Conservation (phyloP, 768 basidiomycete species). For the Naganishia friedmannii region DNA sequence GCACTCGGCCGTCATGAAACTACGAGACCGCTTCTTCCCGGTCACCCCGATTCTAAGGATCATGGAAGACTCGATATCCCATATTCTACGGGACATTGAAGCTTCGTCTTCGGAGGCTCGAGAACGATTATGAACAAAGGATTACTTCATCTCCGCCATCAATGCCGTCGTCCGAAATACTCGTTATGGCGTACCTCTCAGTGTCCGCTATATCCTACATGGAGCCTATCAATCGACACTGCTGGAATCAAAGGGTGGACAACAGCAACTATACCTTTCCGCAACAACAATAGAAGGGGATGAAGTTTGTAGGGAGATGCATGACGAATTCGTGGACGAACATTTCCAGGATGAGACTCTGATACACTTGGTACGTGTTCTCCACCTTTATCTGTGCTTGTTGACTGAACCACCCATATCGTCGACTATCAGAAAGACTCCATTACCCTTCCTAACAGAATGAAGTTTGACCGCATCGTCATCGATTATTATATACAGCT, state of each 20-base stretch:
- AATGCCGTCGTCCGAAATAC: no score
- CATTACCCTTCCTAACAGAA: background rate
- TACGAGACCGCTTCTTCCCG: no score
- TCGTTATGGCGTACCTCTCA: no score
- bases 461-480: background rate
- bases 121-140: no score
- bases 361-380: background rate
- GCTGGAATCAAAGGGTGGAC: background rate
- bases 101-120: no score
- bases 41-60: no score
- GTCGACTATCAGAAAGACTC: background rate
- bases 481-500: conserved; percentile 5
- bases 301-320: background rate
- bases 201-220: no score
- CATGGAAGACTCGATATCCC: no score
- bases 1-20: no score
- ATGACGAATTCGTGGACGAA: background rate
- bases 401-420: background rate
- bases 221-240: no score
- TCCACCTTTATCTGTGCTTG: background rate
- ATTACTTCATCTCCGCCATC: no score
- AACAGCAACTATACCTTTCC: background rate
- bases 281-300: background rate
- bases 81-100: no score
- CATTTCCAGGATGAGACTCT: conserved; percentile 2